These are phyloP conservation scores for Apiospora arundinis DNA, from an alignment of 2,329 filamentous ascomycete species.

Conservation along the genomic window DNA sequence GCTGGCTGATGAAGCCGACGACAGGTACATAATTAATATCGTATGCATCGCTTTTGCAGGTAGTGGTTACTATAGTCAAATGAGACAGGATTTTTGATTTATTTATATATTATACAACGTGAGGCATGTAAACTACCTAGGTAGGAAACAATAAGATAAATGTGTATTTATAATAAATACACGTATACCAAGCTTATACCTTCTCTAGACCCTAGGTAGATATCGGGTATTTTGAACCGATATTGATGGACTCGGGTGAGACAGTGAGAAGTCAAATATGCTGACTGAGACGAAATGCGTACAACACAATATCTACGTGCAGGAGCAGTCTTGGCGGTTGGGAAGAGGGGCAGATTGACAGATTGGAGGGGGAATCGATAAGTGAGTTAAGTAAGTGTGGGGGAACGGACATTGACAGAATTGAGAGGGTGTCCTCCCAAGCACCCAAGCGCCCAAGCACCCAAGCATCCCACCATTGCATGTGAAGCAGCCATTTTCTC, in stretches of 20 bases:
- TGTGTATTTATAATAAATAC: too few species aligned
- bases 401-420: neutral
- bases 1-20: slow-evolving; percentile 5
- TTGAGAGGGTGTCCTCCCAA: neutral
- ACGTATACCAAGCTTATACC: too few species aligned
- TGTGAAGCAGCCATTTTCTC: neutral
- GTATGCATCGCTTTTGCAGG: neutral
- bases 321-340: neutral
- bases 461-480: neutral
- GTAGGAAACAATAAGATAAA: too few species aligned
- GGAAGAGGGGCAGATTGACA: neutral
- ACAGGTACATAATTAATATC: neutral
- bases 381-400: slow-evolving; percentile 1
- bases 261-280: neutral
- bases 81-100: too few species aligned
- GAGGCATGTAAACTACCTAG: neutral
- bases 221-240: neutral
- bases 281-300: neutral
- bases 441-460: too few species aligned
- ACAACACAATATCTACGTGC: neutral
- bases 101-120: neutral
- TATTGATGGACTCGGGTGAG: neutral
- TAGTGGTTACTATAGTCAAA: neutral
- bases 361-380: neutral
- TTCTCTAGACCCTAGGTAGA: too few species aligned